Base-by-base conservation (phyloP, 2,329 filamentous ascomycete species). In the Ophiocordyceps polyrhachis-furcata region DNA sequence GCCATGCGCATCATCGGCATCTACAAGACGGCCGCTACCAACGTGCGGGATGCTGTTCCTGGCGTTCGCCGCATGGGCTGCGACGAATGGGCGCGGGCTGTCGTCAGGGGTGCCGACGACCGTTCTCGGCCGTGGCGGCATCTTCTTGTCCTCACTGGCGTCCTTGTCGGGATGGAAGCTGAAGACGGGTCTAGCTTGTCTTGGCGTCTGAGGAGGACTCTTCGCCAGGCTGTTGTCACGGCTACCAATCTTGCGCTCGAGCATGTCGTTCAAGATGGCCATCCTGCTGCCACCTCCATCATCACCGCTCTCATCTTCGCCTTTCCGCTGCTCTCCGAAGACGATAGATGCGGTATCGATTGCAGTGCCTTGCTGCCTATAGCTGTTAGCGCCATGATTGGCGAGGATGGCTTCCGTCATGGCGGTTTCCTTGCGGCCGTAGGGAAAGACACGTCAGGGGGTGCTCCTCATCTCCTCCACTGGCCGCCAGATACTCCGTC, bases 161-260 rank as follows among this genome's bases (percentile, higher is more conserved):
- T 93, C 20, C 62, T 94, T 47, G 72, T 89, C 56, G 86, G 84
- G 9, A 80, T 88, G 55, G 81, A 83, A 51, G 67, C 71, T 15
- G 69, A 74, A 48, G 72, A 79, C 38, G 64, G 76, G 47, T 73
- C 75, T n/a, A 4, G 20, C 13, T 60, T 87, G n/a, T 74, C 79
- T 5, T 62, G 67, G 29, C 61, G 69, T 43, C 68, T 89, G 58
- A 71, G 79, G 41, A 71, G 66, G 31, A 84, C 75, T 40, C 66
- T 93, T 0, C 82, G 89, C 55, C 68, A 70, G 17, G 83, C 83
- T 2, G 71, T 93, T 31, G 78, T 85, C 9, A 77, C 73, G 29
- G 84, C 86, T 11, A 69, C 78, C 1, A 89, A 91, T 54, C 65
- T 91, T n/a, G 79, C 85, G 0, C 61, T 93, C n/a, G 62, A 68